Conservation (phyloP, 2,329 filamentous ascomycete species). For the Fusarium fujikuroi region DNA sequence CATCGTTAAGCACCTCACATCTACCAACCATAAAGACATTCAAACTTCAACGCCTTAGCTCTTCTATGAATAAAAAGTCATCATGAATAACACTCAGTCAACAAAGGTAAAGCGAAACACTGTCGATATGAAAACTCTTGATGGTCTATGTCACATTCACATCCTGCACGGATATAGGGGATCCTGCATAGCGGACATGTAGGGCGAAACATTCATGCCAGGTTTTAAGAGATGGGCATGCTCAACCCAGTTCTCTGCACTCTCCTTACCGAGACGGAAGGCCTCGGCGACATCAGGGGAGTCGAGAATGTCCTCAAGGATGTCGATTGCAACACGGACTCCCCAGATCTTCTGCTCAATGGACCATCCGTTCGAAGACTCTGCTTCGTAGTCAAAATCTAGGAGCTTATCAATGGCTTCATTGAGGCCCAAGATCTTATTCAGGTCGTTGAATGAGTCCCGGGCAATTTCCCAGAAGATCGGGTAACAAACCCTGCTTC, state of each 20-base stretch:
- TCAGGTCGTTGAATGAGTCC: background rate
- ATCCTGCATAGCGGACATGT: background rate
- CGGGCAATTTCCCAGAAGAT: background rate
- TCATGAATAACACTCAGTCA: background rate
- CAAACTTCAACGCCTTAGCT: no score
- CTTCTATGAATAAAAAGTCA: background rate
- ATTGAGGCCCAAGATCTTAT: background rate
- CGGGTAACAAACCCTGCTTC: background rate
- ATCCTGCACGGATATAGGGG: background rate
- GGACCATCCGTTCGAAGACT: background rate
- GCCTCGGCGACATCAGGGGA: background rate
- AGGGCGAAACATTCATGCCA: background rate
- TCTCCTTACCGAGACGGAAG: background rate
- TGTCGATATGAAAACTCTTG: background rate
- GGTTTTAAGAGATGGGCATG: background rate
- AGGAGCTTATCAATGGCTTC: background rate
- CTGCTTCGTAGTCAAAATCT: background rate
- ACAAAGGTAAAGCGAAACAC: no score
- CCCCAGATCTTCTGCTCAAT: background rate
- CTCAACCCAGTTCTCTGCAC: background rate
- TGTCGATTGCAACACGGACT: background rate
- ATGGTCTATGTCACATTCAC: background rate
- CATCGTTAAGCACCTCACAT: background rate
- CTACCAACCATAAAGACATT: no score
- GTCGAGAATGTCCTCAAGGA: background rate